These are phyloP conservation scores for Brassica rapa DNA, from an alignment of 345 rosid species.

Conservation along the genomic window DNA sequence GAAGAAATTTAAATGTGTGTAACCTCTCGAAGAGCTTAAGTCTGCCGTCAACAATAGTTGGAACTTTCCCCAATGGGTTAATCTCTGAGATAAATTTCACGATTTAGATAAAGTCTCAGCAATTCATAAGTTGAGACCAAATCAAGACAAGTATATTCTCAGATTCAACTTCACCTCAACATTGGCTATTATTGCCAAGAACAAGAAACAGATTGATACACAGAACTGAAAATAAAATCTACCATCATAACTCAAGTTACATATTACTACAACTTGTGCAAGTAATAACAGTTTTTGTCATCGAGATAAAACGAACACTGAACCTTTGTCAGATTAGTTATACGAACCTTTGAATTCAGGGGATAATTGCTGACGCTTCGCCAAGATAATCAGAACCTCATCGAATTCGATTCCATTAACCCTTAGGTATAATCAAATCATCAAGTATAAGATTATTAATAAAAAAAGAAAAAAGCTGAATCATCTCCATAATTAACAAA, in stretches of 20 bases:
- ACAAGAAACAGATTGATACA: background rate
- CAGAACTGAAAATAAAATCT: background rate
- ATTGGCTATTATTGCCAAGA: background rate
- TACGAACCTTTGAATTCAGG: slow-evolving; percentile 67
- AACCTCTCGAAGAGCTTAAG: slow-evolving; percentile 89
- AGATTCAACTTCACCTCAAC: background rate
- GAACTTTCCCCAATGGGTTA: slow-evolving; percentile 71
- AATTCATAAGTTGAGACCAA: background rate
- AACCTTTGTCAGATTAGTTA: background rate
- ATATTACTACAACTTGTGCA: background rate
- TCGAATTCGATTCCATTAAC: slow-evolving; percentile 72
- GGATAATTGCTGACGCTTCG: slow-evolving; percentile 57
- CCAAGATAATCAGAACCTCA: slow-evolving; percentile 57
- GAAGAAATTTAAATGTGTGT: too few species aligned
- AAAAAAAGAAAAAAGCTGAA: background rate
- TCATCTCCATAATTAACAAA: background rate
- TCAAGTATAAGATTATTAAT: background rate
- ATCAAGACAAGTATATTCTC: background rate
- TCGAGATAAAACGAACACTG: slow-evolving; percentile 7
- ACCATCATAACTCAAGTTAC: background rate
- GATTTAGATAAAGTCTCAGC: background rate
- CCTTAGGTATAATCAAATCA: slow-evolving; percentile 39
- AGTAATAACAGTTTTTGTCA: too few species aligned
- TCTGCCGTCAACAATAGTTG: slow-evolving; percentile 77
- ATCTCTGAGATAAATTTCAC: slow-evolving; percentile 47